Evolutionary conservation across 176 grass and related monocot genomes (phyloP).

Genomic region (Ensete glaucum): DNA sequence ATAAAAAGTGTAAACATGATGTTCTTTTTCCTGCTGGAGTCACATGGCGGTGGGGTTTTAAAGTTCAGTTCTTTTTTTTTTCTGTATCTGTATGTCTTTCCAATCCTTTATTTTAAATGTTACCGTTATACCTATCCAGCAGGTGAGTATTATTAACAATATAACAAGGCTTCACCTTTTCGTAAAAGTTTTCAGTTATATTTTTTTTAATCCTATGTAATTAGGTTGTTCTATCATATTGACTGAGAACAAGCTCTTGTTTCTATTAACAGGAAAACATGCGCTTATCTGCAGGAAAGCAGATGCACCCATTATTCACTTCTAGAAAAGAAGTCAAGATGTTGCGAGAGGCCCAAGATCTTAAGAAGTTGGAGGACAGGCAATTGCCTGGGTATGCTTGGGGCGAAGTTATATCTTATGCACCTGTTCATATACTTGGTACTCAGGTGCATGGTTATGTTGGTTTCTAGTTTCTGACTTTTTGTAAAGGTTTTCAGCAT

Average conservation of each 20-base stretch:
- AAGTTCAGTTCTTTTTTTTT: neutral
- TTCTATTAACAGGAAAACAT: constrained; percentile 60
- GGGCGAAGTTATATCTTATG: constrained; percentile 34
- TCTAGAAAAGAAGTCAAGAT: constrained; percentile 43
- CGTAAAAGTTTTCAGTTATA: constrained; percentile 6
- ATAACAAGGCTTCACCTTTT: no score
- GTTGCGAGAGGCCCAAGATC: constrained; percentile 29
- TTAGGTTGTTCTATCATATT: neutral
- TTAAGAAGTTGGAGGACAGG: constrained; percentile 26
- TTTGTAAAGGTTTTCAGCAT: constrained; percentile 20
- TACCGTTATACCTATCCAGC: no score
- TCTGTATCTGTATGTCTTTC: neutral
- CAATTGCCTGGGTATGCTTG: constrained; percentile 19
- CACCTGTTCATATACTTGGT: constrained; percentile 71
- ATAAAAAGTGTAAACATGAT: no score
- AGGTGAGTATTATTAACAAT: no score
- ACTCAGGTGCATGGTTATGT: constrained; percentile 37
- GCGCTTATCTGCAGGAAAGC: constrained; percentile 68
- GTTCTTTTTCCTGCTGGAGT: no score
- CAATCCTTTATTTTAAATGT: no score
- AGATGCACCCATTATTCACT: constrained; percentile 78
- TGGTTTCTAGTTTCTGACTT: neutral
- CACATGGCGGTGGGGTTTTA: neutral
- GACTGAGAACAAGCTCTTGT: constrained; percentile 10
- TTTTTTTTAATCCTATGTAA: constrained; percentile 13